Percentiles rank a stretch among this genome's conserved stretches.
These are phyloP conservation scores for Lactifluus hygrophoroides DNA, from an alignment of 768 basidiomycete genomes.

Conservation along the genomic window DNA sequence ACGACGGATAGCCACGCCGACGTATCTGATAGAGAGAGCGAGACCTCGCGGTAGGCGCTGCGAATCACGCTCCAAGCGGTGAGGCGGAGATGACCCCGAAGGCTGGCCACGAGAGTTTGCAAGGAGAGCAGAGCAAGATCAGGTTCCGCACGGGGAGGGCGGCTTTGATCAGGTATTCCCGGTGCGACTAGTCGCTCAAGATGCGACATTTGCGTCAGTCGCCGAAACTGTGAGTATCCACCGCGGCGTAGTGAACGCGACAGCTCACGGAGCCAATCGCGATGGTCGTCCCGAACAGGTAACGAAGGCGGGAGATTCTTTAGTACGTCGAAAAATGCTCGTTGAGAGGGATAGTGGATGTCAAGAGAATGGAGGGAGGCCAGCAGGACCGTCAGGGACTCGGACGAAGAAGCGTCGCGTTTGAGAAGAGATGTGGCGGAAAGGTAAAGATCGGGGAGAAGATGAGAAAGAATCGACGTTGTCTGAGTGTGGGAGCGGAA, in stretches of 20 bases:
- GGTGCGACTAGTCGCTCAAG: background rate
- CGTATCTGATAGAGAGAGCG: conserved; percentile 2
- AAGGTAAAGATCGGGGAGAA: conserved; percentile 44
- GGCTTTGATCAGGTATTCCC: background rate
- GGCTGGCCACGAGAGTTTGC: conserved; percentile 1
- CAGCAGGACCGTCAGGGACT: conserved; percentile 34
- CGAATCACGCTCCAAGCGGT: conserved; percentile 15
- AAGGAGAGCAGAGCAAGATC: conserved; percentile 12
- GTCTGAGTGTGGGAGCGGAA: conserved; percentile 57
- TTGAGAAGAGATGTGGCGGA: conserved; percentile 22
- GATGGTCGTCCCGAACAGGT: conserved; percentile 28
- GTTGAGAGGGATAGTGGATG: conserved; percentile 56
- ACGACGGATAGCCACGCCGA: conserved; percentile 9
- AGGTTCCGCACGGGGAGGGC: background rate
- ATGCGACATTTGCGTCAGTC: conserved; percentile 1
- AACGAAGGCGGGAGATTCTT: conserved; percentile 36
- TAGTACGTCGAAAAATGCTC: conserved; percentile 40
- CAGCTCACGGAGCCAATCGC: conserved; percentile 46
- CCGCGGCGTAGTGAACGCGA: conserved; percentile 36
- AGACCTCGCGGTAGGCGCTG: conserved; percentile 16
- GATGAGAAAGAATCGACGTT: conserved; percentile 49
- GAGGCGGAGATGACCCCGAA: conserved; percentile 12
- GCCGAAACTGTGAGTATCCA: conserved; percentile 4
- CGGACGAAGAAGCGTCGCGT: conserved; percentile 20
- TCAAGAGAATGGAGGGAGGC: conserved; percentile 53